Percentiles rank a stretch among this genome's conserved stretches.
Conservation (phyloP, 768 basidiomycete species). For the Clathrus columnatus region DNA sequence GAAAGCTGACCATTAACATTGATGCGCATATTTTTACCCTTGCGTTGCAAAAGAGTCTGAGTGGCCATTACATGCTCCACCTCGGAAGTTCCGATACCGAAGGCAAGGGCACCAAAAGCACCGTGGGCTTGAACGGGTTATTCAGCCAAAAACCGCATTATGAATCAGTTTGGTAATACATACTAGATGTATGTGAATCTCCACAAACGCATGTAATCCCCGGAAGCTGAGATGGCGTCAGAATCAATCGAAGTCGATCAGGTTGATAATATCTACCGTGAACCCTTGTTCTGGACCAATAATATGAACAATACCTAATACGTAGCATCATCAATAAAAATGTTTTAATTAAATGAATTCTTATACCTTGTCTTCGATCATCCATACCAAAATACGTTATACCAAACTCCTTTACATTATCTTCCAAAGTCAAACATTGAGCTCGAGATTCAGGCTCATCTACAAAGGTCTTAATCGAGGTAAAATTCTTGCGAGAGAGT, state of each 20-base stretch:
- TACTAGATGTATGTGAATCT: slow-evolving; percentile 89
- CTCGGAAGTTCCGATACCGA: slow-evolving; percentile 90
- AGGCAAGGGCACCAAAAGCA: slow-evolving; percentile 87
- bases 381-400: slow-evolving; percentile 88
- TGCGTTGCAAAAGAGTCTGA: slow-evolving; percentile 79
- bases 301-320: slow-evolving; percentile 70
- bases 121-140: slow-evolving; percentile 55
- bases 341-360: neutral
- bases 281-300: slow-evolving; percentile 95
- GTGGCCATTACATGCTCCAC: slow-evolving; percentile 93
- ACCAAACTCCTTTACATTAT: slow-evolving; percentile 87
- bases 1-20: slow-evolving; percentile 73
- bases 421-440: slow-evolving; percentile 76
- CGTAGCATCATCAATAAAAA: slow-evolving; percentile 7
- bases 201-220: slow-evolving; percentile 83
- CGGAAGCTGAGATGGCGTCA: slow-evolving; percentile 39
- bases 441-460: slow-evolving; percentile 78
- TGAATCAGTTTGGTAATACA: slow-evolving; percentile 22
- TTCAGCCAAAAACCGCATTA: neutral
- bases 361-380: slow-evolving; percentile 74
- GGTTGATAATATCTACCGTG: slow-evolving; percentile 39
- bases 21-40: slow-evolving; percentile 89
- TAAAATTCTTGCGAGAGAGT: slow-evolving; percentile 65
- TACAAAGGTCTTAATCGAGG: slow-evolving; percentile 63
- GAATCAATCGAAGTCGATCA: slow-evolving; percentile 5